Evolutionary conservation across 2,329 filamentous ascomycete species (phyloP), one percentile per base, ranked within the genome.

Genomic region (Tolypocladium ophioglossoides): DNA sequence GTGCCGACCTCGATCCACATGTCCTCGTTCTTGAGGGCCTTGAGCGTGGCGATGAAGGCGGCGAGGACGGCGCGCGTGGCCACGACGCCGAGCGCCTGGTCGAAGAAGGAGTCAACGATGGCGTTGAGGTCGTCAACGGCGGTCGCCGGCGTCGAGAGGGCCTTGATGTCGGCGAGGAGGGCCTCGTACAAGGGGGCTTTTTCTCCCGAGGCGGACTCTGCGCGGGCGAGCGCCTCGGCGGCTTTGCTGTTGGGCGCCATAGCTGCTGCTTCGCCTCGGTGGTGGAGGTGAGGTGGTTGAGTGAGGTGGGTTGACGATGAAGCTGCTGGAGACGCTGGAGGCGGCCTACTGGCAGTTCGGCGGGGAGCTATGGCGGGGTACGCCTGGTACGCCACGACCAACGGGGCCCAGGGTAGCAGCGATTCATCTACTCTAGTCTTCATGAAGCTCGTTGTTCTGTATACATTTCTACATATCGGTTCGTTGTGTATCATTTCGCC

Each of bases 1-100:
- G 82, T 78, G 62, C 88, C 91, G 49, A 91, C 86, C 59, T 84
- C 80, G 63, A 95, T 86, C 72, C 86, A 86, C 57, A 85, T 74
- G 56, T 87, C 82, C 44, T 82, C 70, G 61, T 83, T 78, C 39
- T 78, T 69, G 54, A 91, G 74, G 22, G 72, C 70, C 57, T 79
- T 74, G 61, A 95, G 85, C 18, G 79, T 74, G 44, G 74, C 64
- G 59, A 87, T 77, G 65, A 95, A 89, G 54, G 75, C 72, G 54
- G 79, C 77, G 57, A 95, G 82, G 14, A 94, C 78, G 18, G 83
- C 78, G 7, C 89, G 83, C 6, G 87, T 84, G 34, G 84, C 78
- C n/a, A 94, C 87, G 61, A 92, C 84, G 63, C 87, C 87, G 53
- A 91, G 78, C 24, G 78, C 78, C 62, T 88, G 84, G 59, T 75